A percentile compares a stretch with the other conserved stretches of the same genome.
These are phyloP conservation scores for Alternaria gaisen DNA, from an alignment of 2,329 filamentous ascomycete species.

Conservation along the genomic window DNA sequence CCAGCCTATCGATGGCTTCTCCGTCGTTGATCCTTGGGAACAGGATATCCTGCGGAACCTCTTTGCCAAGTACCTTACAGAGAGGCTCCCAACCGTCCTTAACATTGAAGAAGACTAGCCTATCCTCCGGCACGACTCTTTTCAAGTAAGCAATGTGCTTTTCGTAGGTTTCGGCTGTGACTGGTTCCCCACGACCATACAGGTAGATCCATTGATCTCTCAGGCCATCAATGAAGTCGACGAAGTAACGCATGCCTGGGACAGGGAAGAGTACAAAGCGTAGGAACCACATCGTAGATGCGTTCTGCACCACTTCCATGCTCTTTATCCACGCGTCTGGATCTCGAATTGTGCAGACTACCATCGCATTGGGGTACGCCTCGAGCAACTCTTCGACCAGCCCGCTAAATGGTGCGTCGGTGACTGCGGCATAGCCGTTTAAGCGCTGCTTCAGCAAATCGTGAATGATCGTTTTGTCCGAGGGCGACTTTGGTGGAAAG, in stretches of 20 bases:
- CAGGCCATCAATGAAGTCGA: slow-evolving; percentile 25
- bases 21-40: slow-evolving; percentile 37
- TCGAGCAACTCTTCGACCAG: slow-evolving; percentile 58
- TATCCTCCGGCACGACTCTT: slow-evolving; percentile 24
- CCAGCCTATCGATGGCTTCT: slow-evolving; percentile 31
- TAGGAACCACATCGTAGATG: slow-evolving; percentile 27
- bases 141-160: slow-evolving; percentile 27
- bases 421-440: slow-evolving; percentile 58
- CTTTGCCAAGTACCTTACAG: slow-evolving; percentile 29
- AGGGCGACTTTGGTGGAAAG: slow-evolving; percentile 14
- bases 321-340: slow-evolving; percentile 34
- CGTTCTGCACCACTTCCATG: slow-evolving; percentile 20
- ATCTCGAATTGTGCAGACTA: slow-evolving; percentile 49
- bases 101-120: slow-evolving; percentile 29
- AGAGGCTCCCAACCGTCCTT: slow-evolving; percentile 34
- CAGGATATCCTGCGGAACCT: slow-evolving; percentile 20
- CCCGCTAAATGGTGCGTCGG: slow-evolving; percentile 56
- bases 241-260: slow-evolving; percentile 30
- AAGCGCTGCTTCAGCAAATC: slow-evolving; percentile 44
- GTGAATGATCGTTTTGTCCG: slow-evolving; percentile 2
- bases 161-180: slow-evolving; percentile 12
- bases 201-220: slow-evolving; percentile 19
- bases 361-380: slow-evolving; percentile 60
- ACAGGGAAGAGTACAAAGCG: slow-evolving; percentile 29
- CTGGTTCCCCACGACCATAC: slow-evolving; percentile 16